A percentile compares a stretch with the other conserved stretches of the same genome.
phyloP scores from a whole-genome alignment of 1,284 basidiomycete species.

The Ustilago nuda region DNA sequence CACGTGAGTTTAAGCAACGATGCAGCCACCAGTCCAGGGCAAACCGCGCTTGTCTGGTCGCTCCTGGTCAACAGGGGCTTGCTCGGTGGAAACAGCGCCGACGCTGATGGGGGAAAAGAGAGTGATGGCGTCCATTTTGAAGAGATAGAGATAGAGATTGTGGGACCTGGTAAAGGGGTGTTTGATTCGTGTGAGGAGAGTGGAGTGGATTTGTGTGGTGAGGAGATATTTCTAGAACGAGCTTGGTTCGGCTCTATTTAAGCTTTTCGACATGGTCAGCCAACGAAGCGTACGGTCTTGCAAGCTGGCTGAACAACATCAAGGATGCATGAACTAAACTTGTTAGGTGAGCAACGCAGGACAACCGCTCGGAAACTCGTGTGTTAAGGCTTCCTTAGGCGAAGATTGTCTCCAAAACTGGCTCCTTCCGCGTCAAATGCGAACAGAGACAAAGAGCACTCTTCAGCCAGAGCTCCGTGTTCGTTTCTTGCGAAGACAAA shows the following conservation, averaged over 20 bases:
- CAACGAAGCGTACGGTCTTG: background rate
- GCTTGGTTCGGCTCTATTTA: background rate
- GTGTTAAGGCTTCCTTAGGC: too few relatives aligned
- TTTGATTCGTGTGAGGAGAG: background rate
- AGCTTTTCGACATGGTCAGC: background rate
- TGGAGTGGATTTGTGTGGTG: background rate
- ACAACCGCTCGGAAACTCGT: too few relatives aligned
- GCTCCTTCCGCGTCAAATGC: too few relatives aligned
- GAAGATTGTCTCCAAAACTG: too few relatives aligned
- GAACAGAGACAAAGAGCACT: too few relatives aligned
- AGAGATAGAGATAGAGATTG: background rate
- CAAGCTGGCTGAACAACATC: background rate
- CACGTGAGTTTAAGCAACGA: constrained; percentile 8
- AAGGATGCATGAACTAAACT: background rate
- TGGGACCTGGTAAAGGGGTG: background rate
- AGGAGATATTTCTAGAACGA: background rate
- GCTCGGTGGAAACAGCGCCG: constrained; percentile 21
- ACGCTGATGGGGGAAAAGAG: constrained; percentile 25
- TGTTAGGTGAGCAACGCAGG: too few relatives aligned
- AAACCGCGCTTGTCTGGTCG: background rate
- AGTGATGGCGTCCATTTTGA: constrained; percentile 21
- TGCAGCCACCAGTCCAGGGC: constrained; percentile 21
- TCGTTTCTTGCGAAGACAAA: too few relatives aligned
- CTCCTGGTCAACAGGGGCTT: constrained; percentile 23
- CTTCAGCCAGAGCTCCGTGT: too few relatives aligned